Evolutionary conservation across 208 protist species (phyloP), one percentile per base, ranked within the genome.

Genomic region (Acanthamoeba divionensis): DNA sequence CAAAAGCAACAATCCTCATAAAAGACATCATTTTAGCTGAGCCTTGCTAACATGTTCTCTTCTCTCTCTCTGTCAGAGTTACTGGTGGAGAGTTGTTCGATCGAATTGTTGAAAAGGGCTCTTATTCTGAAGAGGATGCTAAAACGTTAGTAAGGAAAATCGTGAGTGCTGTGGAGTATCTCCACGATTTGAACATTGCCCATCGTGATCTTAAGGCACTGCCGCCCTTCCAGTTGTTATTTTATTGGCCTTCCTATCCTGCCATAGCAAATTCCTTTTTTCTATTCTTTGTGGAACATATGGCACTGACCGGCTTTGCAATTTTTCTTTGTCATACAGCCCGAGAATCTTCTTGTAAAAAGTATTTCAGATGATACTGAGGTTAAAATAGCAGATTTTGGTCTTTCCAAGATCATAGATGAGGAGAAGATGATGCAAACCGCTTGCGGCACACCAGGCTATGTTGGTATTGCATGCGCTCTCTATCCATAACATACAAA

Each of bases 331-430:
- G 8, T 54, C 24, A 6, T 92, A 26, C 44, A 94, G 91, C 92
- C 92, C 44, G 92, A 95, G 45, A 95, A 95, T 71, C 57, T 95
- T 21, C 66, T 95, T 24, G 93, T 86, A 48, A 73, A 69, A 21
- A 87, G 33, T 7, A 62, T 90, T 15, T 79, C 75, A 31, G 90
- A 86, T 77, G n/a, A 90, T 12, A 79, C 91, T 33, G 87, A 94
- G 50, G 86, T 96, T 31, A 94, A 94, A 86, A 93, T 96, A 9
- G 91, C 91, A 26, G 94, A 96, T 57, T 94, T 94, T 93, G 94
- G 94, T 29, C 67, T 95, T 2, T 93, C 86, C 54, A 93, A 95
- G 67, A 92, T 95, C 69, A 77, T 94, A 65, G 69, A 94, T 47
- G 67, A 73, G 41, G 80, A 91, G 18, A 82, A 89, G 57, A 88